Base-by-base conservation (phyloP, 2,329 filamentous ascomycete genomes). In the Cladosporium velox region DNA sequence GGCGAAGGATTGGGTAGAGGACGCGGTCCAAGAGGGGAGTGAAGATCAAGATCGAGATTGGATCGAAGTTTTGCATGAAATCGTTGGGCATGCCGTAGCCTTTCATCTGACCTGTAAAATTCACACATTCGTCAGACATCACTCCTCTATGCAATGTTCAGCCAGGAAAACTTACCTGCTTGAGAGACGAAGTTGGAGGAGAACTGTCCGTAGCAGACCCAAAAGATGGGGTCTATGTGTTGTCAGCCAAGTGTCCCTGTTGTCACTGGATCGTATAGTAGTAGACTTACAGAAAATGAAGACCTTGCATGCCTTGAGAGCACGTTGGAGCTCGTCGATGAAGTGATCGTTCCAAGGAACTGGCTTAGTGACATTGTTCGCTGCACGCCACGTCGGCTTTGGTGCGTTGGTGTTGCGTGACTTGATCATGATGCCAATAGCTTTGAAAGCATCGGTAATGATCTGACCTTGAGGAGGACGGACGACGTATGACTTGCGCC, bases 241-340 rank as follows among this genome's bases (percentile, higher is more conserved):
- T n/a, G 38, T 59, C 24, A 59, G 57, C 38, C 18, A n/a, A n/a
- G 1, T 34, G 41, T 5, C 3, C 8, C 41, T 47, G 3, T 55
- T 34, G 12, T 28, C 14, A 28, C 8, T 32, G 6, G 6, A 32
- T 2, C 10, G 34, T 14, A 18, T 11, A 34, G 15, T n/a, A 47
- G 18, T 1, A 21, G 3, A 55, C 61, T 64, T 57, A 83, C 54
- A 66, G 72, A 81, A 83, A 24, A 77, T 65, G 61, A 92, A 91
- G 64, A 91, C 88, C 71, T 89, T 87, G 82, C 90, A 92, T 18
- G 89, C 90, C 74, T 82, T 73, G 11, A 88, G 75, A 1, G 85
- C 85, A 49, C 88, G 87, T 79, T 89, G 90, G 59, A 92, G 80
- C 74, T 92, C 90, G 2, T 91, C 88, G 59, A 92, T 80, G 70